phyloP scores from a whole-genome alignment of 1,284 basidiomycete species.

The Laetiporus sulphureus region DNA sequence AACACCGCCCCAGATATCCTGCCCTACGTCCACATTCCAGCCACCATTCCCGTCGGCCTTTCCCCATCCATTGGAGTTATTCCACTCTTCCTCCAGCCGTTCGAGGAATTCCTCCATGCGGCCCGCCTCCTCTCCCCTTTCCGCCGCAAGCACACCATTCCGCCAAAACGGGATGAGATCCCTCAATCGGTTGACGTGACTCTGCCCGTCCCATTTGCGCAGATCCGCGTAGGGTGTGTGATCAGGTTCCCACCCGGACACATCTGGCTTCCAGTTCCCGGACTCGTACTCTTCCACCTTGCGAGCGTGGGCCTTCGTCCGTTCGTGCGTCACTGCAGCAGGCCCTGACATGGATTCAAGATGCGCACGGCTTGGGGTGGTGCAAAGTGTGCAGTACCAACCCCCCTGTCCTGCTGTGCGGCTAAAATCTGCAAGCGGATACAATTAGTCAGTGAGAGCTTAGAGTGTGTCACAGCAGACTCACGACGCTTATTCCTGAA shows the following conservation, averaged over 20 bases:
- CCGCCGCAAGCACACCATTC: conserved; percentile 43
- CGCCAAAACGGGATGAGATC: conserved; percentile 47
- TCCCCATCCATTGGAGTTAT: conserved; percentile 13
- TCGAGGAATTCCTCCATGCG: conserved; percentile 46
- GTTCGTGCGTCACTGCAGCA: conserved; percentile 13
- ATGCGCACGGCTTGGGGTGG: conserved; percentile 5
- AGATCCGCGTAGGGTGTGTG: conserved; percentile 25
- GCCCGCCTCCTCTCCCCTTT: conserved; percentile 39
- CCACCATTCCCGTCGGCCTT: conserved; percentile 15
- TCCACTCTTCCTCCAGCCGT: conserved; percentile 21
- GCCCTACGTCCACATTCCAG: conserved; percentile 2
- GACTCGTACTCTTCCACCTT: conserved; percentile 8
- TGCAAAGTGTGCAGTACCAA: conserved; percentile 16
- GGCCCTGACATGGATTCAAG: conserved; percentile 13
- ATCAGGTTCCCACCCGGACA: conserved; percentile 6
- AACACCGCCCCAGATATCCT: conserved; percentile 1
- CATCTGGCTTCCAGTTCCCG: neutral
- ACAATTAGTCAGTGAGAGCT: no score
- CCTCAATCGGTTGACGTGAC: conserved; percentile 33
- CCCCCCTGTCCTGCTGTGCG: conserved; percentile 7
- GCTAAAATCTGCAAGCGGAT: conserved; percentile 13
- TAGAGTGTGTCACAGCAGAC: no score
- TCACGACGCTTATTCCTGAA: no score
- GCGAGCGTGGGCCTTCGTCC: conserved; percentile 9
- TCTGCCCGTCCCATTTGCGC: conserved; percentile 39